Evolutionary conservation across 495 filamentous ascomycete genomes (phyloP), one percentile per base, ranked within the genome.

Genomic region (Penicillium pancosmium): DNA sequence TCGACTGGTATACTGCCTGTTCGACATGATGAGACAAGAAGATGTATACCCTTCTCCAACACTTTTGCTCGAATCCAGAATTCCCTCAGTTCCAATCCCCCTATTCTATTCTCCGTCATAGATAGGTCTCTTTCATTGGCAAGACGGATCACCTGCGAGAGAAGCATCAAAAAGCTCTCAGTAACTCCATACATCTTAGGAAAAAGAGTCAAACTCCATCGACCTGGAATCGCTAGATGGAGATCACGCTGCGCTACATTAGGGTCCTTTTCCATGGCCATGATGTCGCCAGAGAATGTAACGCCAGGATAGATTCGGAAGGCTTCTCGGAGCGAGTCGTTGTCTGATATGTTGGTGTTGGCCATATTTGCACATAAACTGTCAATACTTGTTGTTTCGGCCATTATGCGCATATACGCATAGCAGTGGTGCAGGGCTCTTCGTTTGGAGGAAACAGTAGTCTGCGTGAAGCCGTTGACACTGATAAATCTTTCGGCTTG

Each of bases 361-460:
- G 25, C 13, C 7, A 55, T 23, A 10, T 23, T 44, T 9, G 27
- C 13, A 18, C 25, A 59, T n/a, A 55, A 12, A 4, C 16, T 44
- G 5, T 54, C 56, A 19, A 67, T 56, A 36, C 62, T 57, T 16
- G 63, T 68, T 9, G 66, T 68, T 33, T 68, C 63, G 11, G 66
- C 60, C 60, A 68, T 66, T 21, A 68, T 68, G 13, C 66, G 60
- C 63, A 68, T 68, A 18, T 61, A 68, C 4, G 63, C 63, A 38
- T 68, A 68, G 50, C 63, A 66, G 35, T 66, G 66, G 27, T 68
- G 63, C 5, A 66, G 23, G 4, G 63, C 50, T 36, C 66, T 57
- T 36, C 58, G 60, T 21, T 68, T 68, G 5, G 54, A 27, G 5
- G 66, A 68, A 0, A 68, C 41, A 1, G 11, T 61, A 2, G 57